A percentile compares a stretch with the other conserved stretches of the same genome.
phyloP scores from a whole-genome alignment of 805 yeast genomes.

The Cyberlindnera lachancei region DNA sequence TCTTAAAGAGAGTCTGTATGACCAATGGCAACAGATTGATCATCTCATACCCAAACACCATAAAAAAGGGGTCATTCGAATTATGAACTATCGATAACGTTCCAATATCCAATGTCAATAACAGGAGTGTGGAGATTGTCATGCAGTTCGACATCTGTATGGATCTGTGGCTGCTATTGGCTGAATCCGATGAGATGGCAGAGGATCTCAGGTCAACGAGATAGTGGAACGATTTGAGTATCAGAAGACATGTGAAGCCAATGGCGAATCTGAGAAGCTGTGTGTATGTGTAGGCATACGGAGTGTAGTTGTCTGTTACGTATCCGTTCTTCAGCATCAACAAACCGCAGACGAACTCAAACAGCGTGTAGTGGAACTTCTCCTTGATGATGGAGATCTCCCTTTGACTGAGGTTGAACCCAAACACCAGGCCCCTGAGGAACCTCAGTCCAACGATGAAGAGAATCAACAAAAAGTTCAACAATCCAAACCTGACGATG shows the following conservation, averaged over 20 bases:
- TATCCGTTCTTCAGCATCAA: constrained; percentile 9
- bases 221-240: constrained; percentile 17
- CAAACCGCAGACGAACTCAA: constrained; percentile 15
- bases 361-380: constrained; percentile 11
- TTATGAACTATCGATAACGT: constrained; percentile 4
- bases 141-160: too few species aligned
- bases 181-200: background rate
- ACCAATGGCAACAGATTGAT: constrained; percentile 14
- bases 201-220: constrained; percentile 11
- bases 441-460: constrained; percentile 3
- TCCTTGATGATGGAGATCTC: constrained; percentile 9
- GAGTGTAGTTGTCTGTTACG: too few species aligned
- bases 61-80: constrained; percentile 4
- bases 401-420: constrained; percentile 3
- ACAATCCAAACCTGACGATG: constrained; percentile 9
- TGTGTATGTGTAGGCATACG: too few species aligned
- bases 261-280: constrained; percentile 5
- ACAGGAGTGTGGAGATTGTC: too few species aligned
- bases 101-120: constrained; percentile 5
- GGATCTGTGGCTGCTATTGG: too few species aligned
- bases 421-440: constrained; percentile 9
- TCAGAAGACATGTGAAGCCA: constrained; percentile 9
- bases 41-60: constrained; percentile 17
- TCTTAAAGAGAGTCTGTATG: constrained; percentile 8
- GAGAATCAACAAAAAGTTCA: constrained; percentile 5